A percentile compares a stretch with the other conserved stretches of the same genome.
Evolutionary conservation across 371 early-diverging fungal genomes (phyloP).

Genomic region (Rhizopus sp.): DNA sequence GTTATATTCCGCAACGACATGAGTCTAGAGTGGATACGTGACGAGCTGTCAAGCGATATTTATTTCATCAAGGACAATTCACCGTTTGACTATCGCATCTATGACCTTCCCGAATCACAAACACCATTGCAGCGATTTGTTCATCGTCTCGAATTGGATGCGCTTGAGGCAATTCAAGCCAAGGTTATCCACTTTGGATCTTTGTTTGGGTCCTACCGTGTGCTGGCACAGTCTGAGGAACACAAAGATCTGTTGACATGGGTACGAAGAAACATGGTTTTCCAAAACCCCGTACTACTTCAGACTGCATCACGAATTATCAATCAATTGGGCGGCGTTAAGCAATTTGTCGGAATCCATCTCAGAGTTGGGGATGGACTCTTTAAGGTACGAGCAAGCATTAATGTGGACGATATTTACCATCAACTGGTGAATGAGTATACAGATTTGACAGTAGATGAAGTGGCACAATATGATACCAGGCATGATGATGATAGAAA

Average conservation of each 20-base stretch:
- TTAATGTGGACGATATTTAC: conserved; percentile 46
- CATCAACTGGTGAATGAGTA: conserved; percentile 42
- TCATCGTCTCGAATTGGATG: conserved; percentile 43
- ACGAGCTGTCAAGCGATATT: conserved; percentile 35
- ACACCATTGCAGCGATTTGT: conserved; percentile 49
- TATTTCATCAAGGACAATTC: conserved; percentile 51
- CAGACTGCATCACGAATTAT: conserved; percentile 46
- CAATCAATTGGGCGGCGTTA: conserved; percentile 47
- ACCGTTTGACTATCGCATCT: conserved; percentile 56
- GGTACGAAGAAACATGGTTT: conserved; percentile 52
- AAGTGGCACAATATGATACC: conserved; percentile 29
- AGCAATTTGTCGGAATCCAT: conserved; percentile 54
- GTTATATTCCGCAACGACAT: conserved; percentile 41
- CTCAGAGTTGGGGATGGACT: conserved; percentile 58
- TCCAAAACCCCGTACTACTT: conserved; percentile 50
- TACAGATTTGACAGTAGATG: conserved; percentile 40
- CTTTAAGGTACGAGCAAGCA: conserved; percentile 49
- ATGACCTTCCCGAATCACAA: conserved; percentile 44
- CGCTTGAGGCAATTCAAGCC: conserved; percentile 45
- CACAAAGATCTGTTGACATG: conserved; percentile 38
- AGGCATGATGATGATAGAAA: conserved; percentile 43
- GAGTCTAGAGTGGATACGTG: conserved; percentile 44
- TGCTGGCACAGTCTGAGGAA: conserved; percentile 46
- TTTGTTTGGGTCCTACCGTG: conserved; percentile 57
- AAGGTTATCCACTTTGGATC: conserved; percentile 59